phyloP scores from a whole-genome alignment of 495 filamentous ascomycete genomes.

The Penicillium riverlandense region DNA sequence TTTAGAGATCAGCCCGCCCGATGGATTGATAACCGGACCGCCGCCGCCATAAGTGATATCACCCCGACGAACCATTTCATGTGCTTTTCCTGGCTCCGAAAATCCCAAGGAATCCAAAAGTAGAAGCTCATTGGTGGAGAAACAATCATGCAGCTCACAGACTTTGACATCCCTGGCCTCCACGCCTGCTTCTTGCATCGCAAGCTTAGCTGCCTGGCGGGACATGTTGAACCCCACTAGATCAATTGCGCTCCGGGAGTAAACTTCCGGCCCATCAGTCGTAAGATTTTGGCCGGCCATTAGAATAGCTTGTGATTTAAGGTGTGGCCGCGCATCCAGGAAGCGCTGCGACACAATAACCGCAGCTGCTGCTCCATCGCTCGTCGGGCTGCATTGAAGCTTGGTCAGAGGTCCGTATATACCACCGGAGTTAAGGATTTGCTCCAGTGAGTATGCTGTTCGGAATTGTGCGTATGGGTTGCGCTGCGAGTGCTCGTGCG shows the following conservation, averaged over 20 bases:
- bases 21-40: slow-evolving; percentile 83
- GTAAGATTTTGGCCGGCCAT: slow-evolving; percentile 83
- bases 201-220: slow-evolving; percentile 54
- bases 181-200: slow-evolving; percentile 68
- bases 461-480: slow-evolving; percentile 98
- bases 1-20: slow-evolving; percentile 90
- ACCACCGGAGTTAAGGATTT: slow-evolving; percentile 69
- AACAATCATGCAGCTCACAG: slow-evolving; percentile 94
- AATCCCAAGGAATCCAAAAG: slow-evolving; percentile 82
- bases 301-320: slow-evolving; percentile 70
- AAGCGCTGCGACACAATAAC: slow-evolving; percentile 86
- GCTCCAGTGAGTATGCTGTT: slow-evolving; percentile 80
- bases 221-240: slow-evolving; percentile 86
- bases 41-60: slow-evolving; percentile 85
- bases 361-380: slow-evolving; percentile 84
- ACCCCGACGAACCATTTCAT: slow-evolving; percentile 84
- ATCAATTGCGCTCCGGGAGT: slow-evolving; percentile 71
- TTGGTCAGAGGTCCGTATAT: slow-evolving; percentile 77
- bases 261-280: slow-evolving; percentile 70
- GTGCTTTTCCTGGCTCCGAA: slow-evolving; percentile 71
- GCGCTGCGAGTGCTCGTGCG: slow-evolving; percentile 80
- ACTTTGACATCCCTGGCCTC: slow-evolving; percentile 65
- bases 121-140: slow-evolving; percentile 91
- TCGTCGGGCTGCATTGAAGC: slow-evolving; percentile 81
- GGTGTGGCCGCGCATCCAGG: slow-evolving; percentile 74